These are phyloP conservation scores for Prunus mongolica DNA, from an alignment of 306 rosid species.

Conservation along the genomic window DNA sequence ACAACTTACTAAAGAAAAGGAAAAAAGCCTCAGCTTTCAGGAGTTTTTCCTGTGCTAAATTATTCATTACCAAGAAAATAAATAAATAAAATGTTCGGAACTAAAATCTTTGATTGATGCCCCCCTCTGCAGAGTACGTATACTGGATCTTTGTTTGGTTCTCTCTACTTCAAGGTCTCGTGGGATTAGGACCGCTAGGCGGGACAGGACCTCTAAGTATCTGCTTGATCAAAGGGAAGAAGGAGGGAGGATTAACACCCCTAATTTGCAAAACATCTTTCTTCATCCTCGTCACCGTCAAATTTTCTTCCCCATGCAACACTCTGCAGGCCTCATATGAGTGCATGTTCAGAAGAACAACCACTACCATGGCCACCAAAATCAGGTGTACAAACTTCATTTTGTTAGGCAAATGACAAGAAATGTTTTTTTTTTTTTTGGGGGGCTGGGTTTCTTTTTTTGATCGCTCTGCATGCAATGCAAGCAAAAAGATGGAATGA, in stretches of 20 bases:
- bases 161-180: background rate
- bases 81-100: no score
- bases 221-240: constrained; percentile 2
- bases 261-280: background rate
- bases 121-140: no score
- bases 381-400: constrained; percentile 5
- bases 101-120: no score
- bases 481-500: background rate
- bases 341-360: constrained; percentile 2
- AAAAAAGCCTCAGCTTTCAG: background rate
- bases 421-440: background rate
- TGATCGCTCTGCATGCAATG: background rate
- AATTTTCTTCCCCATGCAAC: background rate
- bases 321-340: constrained; percentile 9
- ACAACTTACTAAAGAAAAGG: background rate
- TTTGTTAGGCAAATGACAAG: background rate
- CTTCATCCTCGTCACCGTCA: background rate
- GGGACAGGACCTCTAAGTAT: background rate
- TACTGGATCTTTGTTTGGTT: no score
- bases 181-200: background rate
- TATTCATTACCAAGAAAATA: background rate
- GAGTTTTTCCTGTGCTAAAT: background rate
- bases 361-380: background rate
- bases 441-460: background rate
- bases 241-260: background rate